Percentiles rank a stretch among this genome's conserved stretches.
Conservation (phyloP, 2,329 filamentous ascomycete genomes). For the Stagonosporopsis chrysanthemi region DNA sequence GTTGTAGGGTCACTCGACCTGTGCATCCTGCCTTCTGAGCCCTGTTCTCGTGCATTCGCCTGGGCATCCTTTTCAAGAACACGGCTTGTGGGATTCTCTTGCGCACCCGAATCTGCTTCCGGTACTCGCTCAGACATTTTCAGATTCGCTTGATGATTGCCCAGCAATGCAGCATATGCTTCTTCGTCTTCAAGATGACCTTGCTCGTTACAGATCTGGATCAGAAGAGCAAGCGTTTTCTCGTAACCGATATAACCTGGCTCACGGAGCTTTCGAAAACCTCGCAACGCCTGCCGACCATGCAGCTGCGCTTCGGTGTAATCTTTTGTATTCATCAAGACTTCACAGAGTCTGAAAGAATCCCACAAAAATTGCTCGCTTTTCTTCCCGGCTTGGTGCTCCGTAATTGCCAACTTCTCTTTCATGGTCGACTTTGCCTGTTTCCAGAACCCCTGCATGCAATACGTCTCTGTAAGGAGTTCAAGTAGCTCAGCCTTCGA, state of each 20-base stretch:
- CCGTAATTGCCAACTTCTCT: slow-evolving; percentile 29
- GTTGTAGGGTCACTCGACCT: background rate
- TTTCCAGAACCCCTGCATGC: slow-evolving; percentile 17
- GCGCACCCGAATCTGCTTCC: background rate
- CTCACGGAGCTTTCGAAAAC: slow-evolving; percentile 28
- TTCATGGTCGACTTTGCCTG: slow-evolving; percentile 27
- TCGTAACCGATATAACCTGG: slow-evolving; percentile 23
- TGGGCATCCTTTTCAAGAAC: background rate
- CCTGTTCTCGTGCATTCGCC: background rate
- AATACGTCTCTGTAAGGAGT: slow-evolving; percentile 23
- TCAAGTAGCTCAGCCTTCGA: slow-evolving; percentile 25
- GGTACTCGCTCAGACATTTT: background rate
- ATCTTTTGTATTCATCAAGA: slow-evolving; percentile 28
- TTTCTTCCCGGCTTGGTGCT: slow-evolving; percentile 27
- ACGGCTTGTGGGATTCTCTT: background rate
- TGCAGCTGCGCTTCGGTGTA: slow-evolving; percentile 32
- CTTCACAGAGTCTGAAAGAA: slow-evolving; percentile 21
- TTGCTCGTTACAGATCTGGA: slow-evolving; percentile 26
- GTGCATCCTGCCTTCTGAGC: background rate
- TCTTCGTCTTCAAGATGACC: slow-evolving; percentile 31
- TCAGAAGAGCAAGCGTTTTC: slow-evolving; percentile 22
- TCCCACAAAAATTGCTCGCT: slow-evolving; percentile 27
- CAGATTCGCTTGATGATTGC: slow-evolving; percentile 8
- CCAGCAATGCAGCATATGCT: slow-evolving; percentile 27
- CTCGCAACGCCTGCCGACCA: slow-evolving; percentile 26